These are phyloP conservation scores for Boletus coccyginus DNA, from an alignment of 768 basidiomycete species.

Conservation along the genomic window DNA sequence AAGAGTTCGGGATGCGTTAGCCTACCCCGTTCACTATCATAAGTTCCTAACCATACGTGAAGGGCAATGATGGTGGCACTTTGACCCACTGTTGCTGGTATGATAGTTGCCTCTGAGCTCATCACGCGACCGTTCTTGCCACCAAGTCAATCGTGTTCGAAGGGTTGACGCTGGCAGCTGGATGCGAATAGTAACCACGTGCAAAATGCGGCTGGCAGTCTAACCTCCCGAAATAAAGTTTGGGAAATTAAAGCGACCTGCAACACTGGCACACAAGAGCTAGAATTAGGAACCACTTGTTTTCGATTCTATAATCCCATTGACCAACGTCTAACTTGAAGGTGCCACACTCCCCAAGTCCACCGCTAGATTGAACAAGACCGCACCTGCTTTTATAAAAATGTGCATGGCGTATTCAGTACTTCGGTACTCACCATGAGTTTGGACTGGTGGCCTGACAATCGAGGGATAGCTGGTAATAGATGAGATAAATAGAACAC, in stretches of 20 bases:
- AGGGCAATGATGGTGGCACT: slow-evolving; percentile 1
- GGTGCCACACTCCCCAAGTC: too few relatives aligned
- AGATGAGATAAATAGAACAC: not conserved
- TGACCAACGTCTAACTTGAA: not conserved
- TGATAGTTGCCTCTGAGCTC: not conserved
- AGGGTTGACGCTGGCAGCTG: not conserved
- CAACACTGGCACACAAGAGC: not conserved
- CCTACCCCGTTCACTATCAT: not conserved
- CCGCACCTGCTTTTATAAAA: too few relatives aligned
- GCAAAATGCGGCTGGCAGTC: too few relatives aligned
- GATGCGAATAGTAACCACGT: not conserved
- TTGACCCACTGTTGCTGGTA: not conserved
- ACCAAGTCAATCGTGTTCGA: not conserved
- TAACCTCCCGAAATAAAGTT: not conserved
- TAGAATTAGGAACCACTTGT: not conserved
- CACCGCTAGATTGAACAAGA: too few relatives aligned
- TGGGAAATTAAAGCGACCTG: not conserved
- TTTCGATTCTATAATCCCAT: not conserved
- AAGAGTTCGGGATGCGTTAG: not conserved
- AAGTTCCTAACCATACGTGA: not conserved
- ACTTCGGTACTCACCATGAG: too few relatives aligned
- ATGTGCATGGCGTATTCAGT: too few relatives aligned
- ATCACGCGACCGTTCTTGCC: not conserved
- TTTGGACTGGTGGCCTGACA: not conserved
- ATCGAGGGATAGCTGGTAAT: not conserved